phyloP scores from a whole-genome alignment of 805 yeast genomes.

The Candida ponderosae region DNA sequence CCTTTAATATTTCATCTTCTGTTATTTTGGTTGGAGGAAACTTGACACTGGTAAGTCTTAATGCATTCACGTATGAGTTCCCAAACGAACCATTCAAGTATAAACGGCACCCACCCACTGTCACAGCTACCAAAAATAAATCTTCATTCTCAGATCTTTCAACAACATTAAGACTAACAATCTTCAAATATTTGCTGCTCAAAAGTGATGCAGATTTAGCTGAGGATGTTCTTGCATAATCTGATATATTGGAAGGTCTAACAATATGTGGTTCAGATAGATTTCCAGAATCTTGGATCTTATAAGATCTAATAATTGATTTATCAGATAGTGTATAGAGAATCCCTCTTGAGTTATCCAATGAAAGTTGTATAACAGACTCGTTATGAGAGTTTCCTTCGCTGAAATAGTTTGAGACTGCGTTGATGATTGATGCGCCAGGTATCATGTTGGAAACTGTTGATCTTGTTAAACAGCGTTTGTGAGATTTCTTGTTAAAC shows the following conservation, averaged over 20 bases:
- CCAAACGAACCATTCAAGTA: conserved; percentile 38
- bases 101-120: conserved; percentile 78
- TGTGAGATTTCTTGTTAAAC: conserved; percentile 77
- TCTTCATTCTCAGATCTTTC: conserved; percentile 57
- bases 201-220: conserved; percentile 48
- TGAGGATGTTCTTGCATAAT: conserved; percentile 33
- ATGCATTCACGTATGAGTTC: conserved; percentile 26
- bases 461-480: conserved; percentile 73
- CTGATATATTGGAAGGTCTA: conserved; percentile 27
- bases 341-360: conserved; percentile 73
- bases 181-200: conserved; percentile 45
- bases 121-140: conserved; percentile 68
- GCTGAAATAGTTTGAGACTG: conserved; percentile 25
- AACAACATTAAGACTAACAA: conserved; percentile 58
- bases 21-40: conserved; percentile 57
- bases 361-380: conserved; percentile 49
- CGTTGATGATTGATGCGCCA: conserved; percentile 27
- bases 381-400: conserved; percentile 35
- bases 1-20: conserved; percentile 17
- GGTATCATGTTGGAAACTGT: conserved; percentile 44
- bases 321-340: conserved; percentile 77
- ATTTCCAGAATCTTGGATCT: conserved; percentile 35
- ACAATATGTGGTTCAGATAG: conserved; percentile 33
- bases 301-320: conserved; percentile 76
- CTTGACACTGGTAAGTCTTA: conserved; percentile 42